Conservation (phyloP, 2,329 filamentous ascomycete genomes). For the Penicillium sp. region DNA sequence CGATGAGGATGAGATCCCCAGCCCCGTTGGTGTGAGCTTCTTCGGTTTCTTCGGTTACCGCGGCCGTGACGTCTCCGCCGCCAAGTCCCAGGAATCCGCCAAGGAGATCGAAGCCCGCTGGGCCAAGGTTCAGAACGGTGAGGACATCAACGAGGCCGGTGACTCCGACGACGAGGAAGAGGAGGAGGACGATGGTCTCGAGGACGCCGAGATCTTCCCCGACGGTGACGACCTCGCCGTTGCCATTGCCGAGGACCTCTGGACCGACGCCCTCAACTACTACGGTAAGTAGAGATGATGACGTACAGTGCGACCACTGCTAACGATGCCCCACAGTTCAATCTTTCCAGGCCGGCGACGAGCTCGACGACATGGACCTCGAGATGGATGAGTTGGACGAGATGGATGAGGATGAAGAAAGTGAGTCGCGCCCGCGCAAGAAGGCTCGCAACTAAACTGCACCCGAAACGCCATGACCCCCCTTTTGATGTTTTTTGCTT, state of each 20-base stretch:
- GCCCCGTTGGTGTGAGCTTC: constrained; percentile 72
- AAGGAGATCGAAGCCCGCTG: constrained; percentile 64
- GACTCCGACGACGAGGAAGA: constrained; percentile 49
- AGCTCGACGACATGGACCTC: constrained; percentile 55
- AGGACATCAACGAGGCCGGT: constrained; percentile 49
- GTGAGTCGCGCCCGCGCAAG: constrained; percentile 52
- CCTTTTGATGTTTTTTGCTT: constrained; percentile 20
- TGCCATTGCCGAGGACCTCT: constrained; percentile 81
- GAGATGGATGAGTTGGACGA: constrained; percentile 66
- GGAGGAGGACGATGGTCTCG: constrained; percentile 65
- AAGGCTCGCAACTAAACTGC: constrained; percentile 38
- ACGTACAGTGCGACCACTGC: constrained; percentile 14
- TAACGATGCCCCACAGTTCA: constrained; percentile 57
- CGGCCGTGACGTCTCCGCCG: constrained; percentile 67
- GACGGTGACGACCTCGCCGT: constrained; percentile 81
- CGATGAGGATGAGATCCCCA: constrained; percentile 38
- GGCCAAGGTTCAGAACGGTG: constrained; percentile 50
- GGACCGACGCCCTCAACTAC: constrained; percentile 84
- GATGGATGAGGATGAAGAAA: constrained; percentile 46
- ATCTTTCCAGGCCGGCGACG: constrained; percentile 68
- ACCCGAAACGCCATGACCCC: constrained; percentile 20
- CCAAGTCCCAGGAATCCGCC: constrained; percentile 66
- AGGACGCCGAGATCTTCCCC: constrained; percentile 82
- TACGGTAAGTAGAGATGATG: constrained; percentile 67
- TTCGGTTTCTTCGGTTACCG: constrained; percentile 87